Base-by-base conservation (phyloP, 495 filamentous ascomycete species). In the Penicillium robsamsonii region DNA sequence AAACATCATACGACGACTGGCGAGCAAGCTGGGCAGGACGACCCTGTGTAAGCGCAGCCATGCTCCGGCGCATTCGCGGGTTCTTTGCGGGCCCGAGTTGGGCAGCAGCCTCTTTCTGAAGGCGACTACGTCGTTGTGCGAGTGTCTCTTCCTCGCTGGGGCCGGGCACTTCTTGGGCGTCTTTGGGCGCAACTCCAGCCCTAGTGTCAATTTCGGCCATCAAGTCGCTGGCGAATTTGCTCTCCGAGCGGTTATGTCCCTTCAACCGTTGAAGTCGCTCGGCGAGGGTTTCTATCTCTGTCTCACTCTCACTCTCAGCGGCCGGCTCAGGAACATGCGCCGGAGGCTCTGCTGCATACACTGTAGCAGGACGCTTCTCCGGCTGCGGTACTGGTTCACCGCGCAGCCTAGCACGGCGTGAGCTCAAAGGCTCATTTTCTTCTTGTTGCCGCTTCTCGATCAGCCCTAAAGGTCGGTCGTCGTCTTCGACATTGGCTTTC, bases 401-500 rank as follows among this genome's bases (percentile, higher is more conserved):
- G 51, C 84, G 81, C 15, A 98, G 78, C 58, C 94, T 78, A 29
- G 89, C 88, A 35, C 91, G 84, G 9, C 94, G 86, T 17, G 77
- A 76, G 60, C 89, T 92, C 41, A 98, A 73, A 6, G 94, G 92
- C 63, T 98, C 94, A 46, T 88, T 91, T 60, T 97, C 94, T 69
- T 98, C 94, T 58, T 93, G 72, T 50, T 96, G 84, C 9, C 88
- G 83, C 63, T 82, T 83, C 66, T 92, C 92, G 77, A 98, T 87
- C 18, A 98, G 73, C 13, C 94, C 94, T 20, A 92, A 65, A 0
- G 93, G 92, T 17, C 89, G 81, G 45, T 87, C 74, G 29, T 86
- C 81, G 37, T 83, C 81, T 9, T 76, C 66, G 11, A 77, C 70
- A 11, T 77, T 71, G n/a, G 79, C 66, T 61, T 85, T 86, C 18